These are phyloP conservation scores for Fusarium burgessii DNA, from an alignment of 2,329 filamentous ascomycete genomes.

Conservation along the genomic window DNA sequence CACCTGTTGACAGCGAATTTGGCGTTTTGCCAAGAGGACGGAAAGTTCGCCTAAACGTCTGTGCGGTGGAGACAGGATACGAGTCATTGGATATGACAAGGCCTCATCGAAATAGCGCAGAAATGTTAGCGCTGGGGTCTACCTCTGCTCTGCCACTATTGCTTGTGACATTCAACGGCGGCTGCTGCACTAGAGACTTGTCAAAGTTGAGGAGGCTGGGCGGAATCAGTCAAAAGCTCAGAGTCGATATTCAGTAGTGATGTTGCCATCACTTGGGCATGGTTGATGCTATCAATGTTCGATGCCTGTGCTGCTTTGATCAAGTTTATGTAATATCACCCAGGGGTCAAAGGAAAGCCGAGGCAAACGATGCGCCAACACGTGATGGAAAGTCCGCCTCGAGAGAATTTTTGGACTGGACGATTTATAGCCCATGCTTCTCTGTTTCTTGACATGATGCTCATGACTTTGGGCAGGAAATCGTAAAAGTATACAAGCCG, in stretches of 20 bases:
- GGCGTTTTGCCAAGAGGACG: neutral
- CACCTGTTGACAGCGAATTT: neutral
- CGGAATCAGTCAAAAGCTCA: neutral
- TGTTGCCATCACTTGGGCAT: neutral
- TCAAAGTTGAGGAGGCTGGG: neutral
- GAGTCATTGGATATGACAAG: neutral
- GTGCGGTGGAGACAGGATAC: neutral
- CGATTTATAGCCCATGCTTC: neutral
- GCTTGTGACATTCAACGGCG: neutral
- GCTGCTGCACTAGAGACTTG: neutral
- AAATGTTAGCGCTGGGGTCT: neutral
- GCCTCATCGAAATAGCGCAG: neutral
- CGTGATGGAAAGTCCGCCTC: accelerated
- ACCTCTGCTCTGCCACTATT: neutral
- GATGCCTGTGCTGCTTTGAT: neutral
- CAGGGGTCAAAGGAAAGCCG: neutral
- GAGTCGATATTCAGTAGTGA: neutral
- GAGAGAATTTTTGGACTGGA: neutral
- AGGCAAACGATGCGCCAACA: accelerated
- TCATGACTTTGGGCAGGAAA: no score
- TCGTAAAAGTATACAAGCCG: no score
- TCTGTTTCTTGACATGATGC: no score
- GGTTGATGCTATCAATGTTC: neutral
- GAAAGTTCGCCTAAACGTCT: conserved; percentile 2
- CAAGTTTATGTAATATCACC: neutral